phyloP scores from a whole-genome alignment of 345 rosid genomes.

The Barbarea vulgaris region DNA sequence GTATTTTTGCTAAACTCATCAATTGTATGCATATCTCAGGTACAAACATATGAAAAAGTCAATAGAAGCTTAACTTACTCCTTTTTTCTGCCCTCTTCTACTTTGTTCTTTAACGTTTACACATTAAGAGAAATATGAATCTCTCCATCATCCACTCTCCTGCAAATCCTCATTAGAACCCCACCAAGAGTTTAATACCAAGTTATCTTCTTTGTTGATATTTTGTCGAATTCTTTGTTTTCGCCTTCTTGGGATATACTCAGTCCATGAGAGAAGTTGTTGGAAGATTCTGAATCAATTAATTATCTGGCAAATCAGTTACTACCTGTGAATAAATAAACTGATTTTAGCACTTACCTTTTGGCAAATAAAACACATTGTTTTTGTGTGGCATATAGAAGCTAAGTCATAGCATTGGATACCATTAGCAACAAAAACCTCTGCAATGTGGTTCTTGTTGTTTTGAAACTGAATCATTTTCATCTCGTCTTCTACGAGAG shows the following conservation, averaged over 20 bases:
- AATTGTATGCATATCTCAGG: too few relatives aligned
- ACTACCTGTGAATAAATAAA: background rate
- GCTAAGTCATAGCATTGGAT: slow-evolving; percentile 85
- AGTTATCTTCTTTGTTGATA: too few relatives aligned
- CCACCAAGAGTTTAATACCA: too few relatives aligned
- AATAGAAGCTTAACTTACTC: too few relatives aligned
- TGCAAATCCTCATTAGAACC: too few relatives aligned
- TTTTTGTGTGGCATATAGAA: slow-evolving; percentile 78
- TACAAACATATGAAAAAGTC: too few relatives aligned
- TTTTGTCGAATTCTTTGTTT: slow-evolving; percentile 58
- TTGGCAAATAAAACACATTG: slow-evolving; percentile 74
- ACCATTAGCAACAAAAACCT: slow-evolving; percentile 91
- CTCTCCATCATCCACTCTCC: too few relatives aligned
- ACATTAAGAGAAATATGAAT: too few relatives aligned
- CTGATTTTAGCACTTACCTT: slow-evolving; percentile 50
- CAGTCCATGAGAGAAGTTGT: slow-evolving; percentile 94
- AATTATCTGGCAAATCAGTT: background rate
- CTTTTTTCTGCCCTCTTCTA: too few relatives aligned
- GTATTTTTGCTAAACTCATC: too few relatives aligned
- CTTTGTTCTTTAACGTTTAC: too few relatives aligned
- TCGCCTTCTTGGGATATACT: slow-evolving; percentile 84
- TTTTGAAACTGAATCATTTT: slow-evolving; percentile 78
- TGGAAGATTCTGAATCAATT: slow-evolving; percentile 23
- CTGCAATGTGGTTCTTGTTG: slow-evolving; percentile 88
- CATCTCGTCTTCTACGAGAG: slow-evolving; percentile 83